Evolutionary conservation across 2,329 filamentous ascomycete species (phyloP).

Genomic region (Orbilia oligospora): DNA sequence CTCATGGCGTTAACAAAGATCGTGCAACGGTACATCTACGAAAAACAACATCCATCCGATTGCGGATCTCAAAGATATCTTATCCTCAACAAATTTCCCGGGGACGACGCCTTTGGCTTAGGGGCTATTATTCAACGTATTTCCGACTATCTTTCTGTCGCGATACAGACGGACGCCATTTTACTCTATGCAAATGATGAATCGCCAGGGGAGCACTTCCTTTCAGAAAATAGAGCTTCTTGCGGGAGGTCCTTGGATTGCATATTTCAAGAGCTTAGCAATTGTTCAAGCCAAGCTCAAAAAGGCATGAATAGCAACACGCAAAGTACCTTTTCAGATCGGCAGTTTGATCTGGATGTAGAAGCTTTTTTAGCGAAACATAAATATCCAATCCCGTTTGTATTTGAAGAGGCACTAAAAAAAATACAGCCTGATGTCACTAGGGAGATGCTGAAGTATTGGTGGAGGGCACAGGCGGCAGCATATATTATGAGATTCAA

Average conservation of each 20-base stretch:
- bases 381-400: constrained; percentile 48
- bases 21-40: constrained; percentile 56
- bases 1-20: constrained; percentile 62
- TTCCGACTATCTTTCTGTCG: constrained; percentile 55
- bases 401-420: constrained; percentile 57
- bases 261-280: constrained; percentile 61
- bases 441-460: constrained; percentile 62
- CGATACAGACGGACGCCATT: constrained; percentile 61
- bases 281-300: constrained; percentile 33
- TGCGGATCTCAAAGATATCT: constrained; percentile 53
- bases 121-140: constrained; percentile 61
- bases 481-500: constrained; percentile 63
- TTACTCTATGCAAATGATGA: constrained; percentile 57
- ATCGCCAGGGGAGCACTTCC: constrained; percentile 62
- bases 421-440: constrained; percentile 60
- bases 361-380: constrained; percentile 41
- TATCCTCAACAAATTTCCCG: constrained; percentile 62
- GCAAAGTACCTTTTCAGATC: constrained; percentile 31
- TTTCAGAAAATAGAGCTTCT: constrained; percentile 30
- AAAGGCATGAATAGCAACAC: constrained; percentile 23
- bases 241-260: constrained; percentile 62
- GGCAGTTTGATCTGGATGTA: constrained; percentile 33
- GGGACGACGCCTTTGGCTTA: constrained; percentile 62
- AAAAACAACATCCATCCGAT: constrained; percentile 56
- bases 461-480: constrained; percentile 62